A percentile compares a stretch with the other conserved stretches of the same genome.
These are phyloP conservation scores for Saksenaea oblongispora DNA, from an alignment of 371 early-diverging fungal genomes.

Conservation along the genomic window DNA sequence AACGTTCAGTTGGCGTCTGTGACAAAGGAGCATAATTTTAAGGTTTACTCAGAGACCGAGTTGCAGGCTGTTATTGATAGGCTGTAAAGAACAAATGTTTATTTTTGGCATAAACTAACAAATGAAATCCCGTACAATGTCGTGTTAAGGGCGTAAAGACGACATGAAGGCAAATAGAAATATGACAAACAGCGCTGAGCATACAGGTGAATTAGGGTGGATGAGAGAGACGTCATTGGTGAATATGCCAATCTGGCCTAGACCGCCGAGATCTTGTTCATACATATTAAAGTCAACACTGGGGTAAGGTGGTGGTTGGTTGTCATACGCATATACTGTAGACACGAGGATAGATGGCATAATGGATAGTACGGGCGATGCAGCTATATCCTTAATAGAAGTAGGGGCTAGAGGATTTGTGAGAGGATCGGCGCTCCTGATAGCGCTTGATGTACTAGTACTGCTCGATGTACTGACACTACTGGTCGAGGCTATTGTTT, in stretches of 20 bases:
- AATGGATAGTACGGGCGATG: neutral
- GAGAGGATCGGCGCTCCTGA: neutral
- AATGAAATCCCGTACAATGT: conserved; percentile 1
- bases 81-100: conserved; percentile 39
- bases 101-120: conserved; percentile 1
- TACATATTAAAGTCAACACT: conserved; percentile 12
- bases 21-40: conserved; percentile 78
- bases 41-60: conserved; percentile 74
- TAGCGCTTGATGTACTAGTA: neutral
- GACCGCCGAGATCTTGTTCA: conserved; percentile 8
- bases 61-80: conserved; percentile 69
- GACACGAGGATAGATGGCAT: conserved; percentile 1
- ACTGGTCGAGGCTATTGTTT: neutral
- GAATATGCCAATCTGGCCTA: conserved; percentile 16
- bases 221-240: conserved; percentile 2
- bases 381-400: neutral
- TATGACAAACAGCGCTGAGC: neutral
- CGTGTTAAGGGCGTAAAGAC: neutral
- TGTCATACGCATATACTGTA: conserved; percentile 14
- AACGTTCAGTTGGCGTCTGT: conserved; percentile 97
- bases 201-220: neutral
- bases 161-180: neutral
- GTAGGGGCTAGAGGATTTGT: neutral
- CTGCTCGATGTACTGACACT: neutral
- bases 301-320: conserved; percentile 8